Evolutionary conservation across 345 rosid genomes (phyloP), one percentile per base, ranked within the genome.

Genomic region (Viola odorata): DNA sequence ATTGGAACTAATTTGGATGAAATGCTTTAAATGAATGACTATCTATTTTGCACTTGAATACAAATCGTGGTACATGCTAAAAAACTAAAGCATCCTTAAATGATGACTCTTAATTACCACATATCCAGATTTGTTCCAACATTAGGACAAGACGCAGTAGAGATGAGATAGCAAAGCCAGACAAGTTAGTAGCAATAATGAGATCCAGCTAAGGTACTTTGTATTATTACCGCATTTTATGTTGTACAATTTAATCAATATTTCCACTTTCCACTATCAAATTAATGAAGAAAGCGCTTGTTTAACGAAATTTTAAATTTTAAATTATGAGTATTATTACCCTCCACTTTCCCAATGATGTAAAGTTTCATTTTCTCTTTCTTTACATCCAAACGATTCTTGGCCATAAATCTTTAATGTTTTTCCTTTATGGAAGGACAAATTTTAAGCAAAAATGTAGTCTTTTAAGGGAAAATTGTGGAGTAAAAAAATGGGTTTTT

Each of bases 171-270:
- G 66, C 57, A 53, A 44, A 61, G 32, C 8, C 57, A 65, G 45
- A 45, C 41, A 57, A 60, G 36, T 51, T 37, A 23, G 37, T 32
- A 41, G 50, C 42, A 61, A 61, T 57, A 40, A 69, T 78, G 77
- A 75, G 68, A 65, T 72, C 70, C 82, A 78, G 77, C 77, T 75
- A 75, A 75, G 75, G 57, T 39, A 45, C 57, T 41, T 47, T 65
- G 51, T 13, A 16, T 49, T 45, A 47, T 55, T 55, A 49, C 58
- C 69, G 47, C 55, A n/a, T 44, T 53, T 59, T 45, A 47, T 71
- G 67, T 68, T 57, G 70, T 61, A 36, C 4, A 23, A 17, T n/a
- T n/a, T n/a, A n/a, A n/a, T n/a, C n/a, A n/a, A n/a, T n/a, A n/a
- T n/a, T n/a, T n/a, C n/a, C n/a, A n/a, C n/a, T 10, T 23, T 70